Conservation (phyloP, 441 rosid species). For the Geranium incanum region DNA sequence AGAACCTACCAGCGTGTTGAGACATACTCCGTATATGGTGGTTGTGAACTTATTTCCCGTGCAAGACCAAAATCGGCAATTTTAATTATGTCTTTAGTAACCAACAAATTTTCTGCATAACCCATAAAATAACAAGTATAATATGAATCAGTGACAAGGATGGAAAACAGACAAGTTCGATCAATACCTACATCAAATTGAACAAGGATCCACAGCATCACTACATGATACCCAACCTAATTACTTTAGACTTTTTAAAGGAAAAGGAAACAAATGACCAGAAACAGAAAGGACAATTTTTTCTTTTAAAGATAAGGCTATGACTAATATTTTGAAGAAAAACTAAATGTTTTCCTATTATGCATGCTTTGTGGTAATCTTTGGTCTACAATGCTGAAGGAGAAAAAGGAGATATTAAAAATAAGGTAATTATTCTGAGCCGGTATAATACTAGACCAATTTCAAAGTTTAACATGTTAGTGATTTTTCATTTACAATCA, state of each 20-base stretch:
- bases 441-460: neutral
- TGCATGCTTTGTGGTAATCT: neutral
- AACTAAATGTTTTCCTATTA: no score
- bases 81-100: slow-evolving; percentile 62
- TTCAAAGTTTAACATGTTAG: neutral
- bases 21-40: slow-evolving; percentile 87
- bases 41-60: slow-evolving; percentile 68
- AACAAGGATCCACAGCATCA: neutral
- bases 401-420: neutral
- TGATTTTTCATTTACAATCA: slow-evolving; percentile 4
- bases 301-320: neutral
- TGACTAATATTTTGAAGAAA: neutral
- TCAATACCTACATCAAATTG: neutral
- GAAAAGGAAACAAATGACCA: neutral
- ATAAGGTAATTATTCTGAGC: neutral
- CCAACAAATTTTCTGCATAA: slow-evolving; percentile 65
- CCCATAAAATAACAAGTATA: neutral
- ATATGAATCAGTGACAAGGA: neutral
- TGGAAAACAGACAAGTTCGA: neutral
- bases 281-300: neutral
- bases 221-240: neutral
- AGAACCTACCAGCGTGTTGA: slow-evolving; percentile 83
- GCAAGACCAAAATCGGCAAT: slow-evolving; percentile 98
- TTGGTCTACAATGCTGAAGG: neutral
- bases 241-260: neutral